phyloP scores from a whole-genome alignment of 345 rosid species.

The Rubroshorea leprosula region DNA sequence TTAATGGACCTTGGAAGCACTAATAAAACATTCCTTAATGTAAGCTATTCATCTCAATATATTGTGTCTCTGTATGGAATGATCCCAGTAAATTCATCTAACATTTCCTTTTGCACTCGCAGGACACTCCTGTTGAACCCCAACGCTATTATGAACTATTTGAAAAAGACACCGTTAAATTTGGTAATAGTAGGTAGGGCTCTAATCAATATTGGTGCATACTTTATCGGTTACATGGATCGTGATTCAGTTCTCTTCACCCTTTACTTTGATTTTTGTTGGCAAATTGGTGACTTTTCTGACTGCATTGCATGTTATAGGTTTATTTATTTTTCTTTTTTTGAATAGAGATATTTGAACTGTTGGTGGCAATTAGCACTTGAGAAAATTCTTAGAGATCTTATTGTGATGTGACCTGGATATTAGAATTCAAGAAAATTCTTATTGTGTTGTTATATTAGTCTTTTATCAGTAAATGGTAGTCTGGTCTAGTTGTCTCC shows the following conservation, averaged over 20 bases:
- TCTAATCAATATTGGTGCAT: background rate
- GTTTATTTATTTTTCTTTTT: too few relatives aligned
- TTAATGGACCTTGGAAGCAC: conserved; percentile 98
- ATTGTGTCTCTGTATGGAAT: conserved; percentile 6
- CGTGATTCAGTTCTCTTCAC: background rate
- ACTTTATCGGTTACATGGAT: conserved; percentile 1
- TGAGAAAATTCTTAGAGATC: too few relatives aligned
- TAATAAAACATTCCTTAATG: conserved; percentile 84
- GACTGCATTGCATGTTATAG: too few relatives aligned
- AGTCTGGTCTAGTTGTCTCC: too few relatives aligned
- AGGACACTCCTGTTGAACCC: conserved; percentile 83
- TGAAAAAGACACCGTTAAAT: conserved; percentile 91
- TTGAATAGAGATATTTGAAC: too few relatives aligned
- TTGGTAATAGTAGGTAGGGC: conserved; percentile 91
- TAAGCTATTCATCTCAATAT: conserved; percentile 31
- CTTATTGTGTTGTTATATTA: too few relatives aligned
- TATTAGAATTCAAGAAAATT: too few relatives aligned
- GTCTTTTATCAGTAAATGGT: too few relatives aligned
- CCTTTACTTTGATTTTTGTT: background rate
- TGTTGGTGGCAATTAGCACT: too few relatives aligned
- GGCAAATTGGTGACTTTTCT: too few relatives aligned
- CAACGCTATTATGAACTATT: conserved; percentile 88
- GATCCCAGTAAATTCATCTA: conserved; percentile 11
- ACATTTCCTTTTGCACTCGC: conserved; percentile 26
- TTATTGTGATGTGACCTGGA: too few relatives aligned